Evolutionary conservation across 805 yeast genomes (phyloP).

Genomic region (Metschnikowia cerradonensis): DNA sequence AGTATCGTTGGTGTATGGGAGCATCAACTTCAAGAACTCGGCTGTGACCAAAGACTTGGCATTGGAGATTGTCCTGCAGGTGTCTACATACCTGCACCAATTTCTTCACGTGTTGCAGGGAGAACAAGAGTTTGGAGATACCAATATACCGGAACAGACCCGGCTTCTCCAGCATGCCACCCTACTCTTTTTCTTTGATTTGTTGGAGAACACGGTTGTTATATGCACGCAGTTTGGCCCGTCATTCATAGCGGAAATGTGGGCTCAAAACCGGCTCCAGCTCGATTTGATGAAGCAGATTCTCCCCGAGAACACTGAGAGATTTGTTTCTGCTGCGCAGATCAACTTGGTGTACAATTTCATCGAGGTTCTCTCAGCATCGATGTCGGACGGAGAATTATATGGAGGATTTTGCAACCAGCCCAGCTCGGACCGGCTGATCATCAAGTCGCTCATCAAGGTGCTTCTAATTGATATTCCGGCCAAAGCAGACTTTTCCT

Average conservation of each 20-base stretch:
- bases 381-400: conserved; percentile 25
- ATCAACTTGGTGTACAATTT: conserved; percentile 48
- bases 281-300: conserved; percentile 34
- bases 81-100: conserved; percentile 17
- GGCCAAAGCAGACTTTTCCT: conserved; percentile 36
- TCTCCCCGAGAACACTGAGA: conserved; percentile 47
- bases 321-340: conserved; percentile 36
- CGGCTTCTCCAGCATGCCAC: conserved; percentile 49
- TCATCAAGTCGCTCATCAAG: conserved; percentile 30
- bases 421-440: conserved; percentile 1
- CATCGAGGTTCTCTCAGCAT: conserved; percentile 49
- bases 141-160: conserved; percentile 25
- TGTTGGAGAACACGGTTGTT: conserved; percentile 45
- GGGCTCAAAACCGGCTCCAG: conserved; percentile 29
- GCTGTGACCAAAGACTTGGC: conserved; percentile 46
- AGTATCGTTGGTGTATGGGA: conserved; percentile 51
- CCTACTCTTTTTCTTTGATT: conserved; percentile 50
- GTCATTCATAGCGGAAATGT: conserved; percentile 16
- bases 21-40: conserved; percentile 56
- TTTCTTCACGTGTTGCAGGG: conserved; percentile 22
- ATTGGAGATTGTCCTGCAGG: conserved; percentile 11
- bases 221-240: conserved; percentile 24
- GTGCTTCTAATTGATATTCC: conserved; percentile 41
- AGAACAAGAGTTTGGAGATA: conserved; percentile 14
- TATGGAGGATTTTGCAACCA: conserved; percentile 5